A percentile compares a stretch with the other conserved stretches of the same genome.
These are phyloP conservation scores for Nosema muscidifuracis DNA, from an alignment of 371 early-diverging fungal genomes.

Conservation along the genomic window DNA sequence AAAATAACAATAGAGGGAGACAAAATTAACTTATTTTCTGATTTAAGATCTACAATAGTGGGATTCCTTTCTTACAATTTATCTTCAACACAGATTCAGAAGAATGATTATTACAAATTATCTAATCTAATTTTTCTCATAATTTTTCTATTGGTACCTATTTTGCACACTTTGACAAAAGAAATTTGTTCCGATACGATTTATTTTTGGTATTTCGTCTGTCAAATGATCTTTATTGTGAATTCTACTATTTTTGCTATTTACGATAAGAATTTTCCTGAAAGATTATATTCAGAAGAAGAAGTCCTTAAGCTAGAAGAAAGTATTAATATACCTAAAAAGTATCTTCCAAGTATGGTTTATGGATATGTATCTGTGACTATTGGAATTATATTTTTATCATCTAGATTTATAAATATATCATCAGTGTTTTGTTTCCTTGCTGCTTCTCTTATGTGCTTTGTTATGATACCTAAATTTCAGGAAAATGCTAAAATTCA, in stretches of 20 bases:
- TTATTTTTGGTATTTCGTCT: conserved; percentile 30
- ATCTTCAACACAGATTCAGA: neutral
- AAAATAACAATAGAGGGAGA: conserved; percentile 13
- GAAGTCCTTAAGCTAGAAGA: conserved; percentile 35
- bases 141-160: conserved; percentile 26
- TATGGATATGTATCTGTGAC: conserved; percentile 23
- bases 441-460: conserved; percentile 25
- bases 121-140: conserved; percentile 25
- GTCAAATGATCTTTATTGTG: conserved; percentile 26
- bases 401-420: conserved; percentile 33
- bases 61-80: conserved; percentile 1
- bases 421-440: conserved; percentile 37
- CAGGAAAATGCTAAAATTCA: conserved; percentile 9
- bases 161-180: conserved; percentile 32
- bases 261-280: neutral
- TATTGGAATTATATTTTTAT: conserved; percentile 29
- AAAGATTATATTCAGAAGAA: conserved; percentile 7
- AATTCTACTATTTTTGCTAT: conserved; percentile 33
- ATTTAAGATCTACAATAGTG: conserved; percentile 8
- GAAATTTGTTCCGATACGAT: conserved; percentile 39
- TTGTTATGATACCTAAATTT: conserved; percentile 8
- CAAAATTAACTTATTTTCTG: neutral
- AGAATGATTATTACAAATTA: conserved; percentile 11
- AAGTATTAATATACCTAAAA: conserved; percentile 32
- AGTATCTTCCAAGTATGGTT: conserved; percentile 4